Percentiles rank a stretch among this genome's conserved stretches.
Conservation (phyloP, 495 filamentous ascomycete species). For the Xylaria palmicola region DNA sequence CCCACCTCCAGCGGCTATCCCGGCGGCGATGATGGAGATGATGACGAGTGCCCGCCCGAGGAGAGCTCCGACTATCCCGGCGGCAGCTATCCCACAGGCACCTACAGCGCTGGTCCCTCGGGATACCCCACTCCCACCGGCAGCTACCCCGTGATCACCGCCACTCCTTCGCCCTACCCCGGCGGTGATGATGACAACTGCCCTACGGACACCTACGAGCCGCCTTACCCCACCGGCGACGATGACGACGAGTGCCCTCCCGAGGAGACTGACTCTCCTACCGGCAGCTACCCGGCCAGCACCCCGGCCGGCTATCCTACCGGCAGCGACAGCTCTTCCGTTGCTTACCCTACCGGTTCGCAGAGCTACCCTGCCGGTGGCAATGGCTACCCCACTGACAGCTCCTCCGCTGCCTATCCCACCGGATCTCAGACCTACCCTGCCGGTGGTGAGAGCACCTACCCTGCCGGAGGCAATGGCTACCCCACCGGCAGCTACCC, state of each 20-base stretch:
- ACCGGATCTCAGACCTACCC: neutral
- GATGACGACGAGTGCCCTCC: slow-evolving; percentile 6
- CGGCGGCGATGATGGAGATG: neutral
- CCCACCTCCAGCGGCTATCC: neutral
- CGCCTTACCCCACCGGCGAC: too few species aligned
- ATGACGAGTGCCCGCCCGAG: neutral
- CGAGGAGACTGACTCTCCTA: slow-evolving; percentile 2
- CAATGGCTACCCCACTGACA: too few species aligned
- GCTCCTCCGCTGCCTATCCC: too few species aligned
- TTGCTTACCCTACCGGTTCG: too few species aligned
- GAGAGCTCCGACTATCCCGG: neutral
- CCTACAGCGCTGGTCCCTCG: slow-evolving; percentile 12
- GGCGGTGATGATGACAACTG: slow-evolving; percentile 3
- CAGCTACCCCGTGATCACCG: slow-evolving; percentile 13
- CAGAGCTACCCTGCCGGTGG: too few species aligned
- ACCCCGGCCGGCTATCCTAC: slow-evolving; percentile 16
- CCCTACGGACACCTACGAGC: neutral
- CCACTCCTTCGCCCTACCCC: slow-evolving; percentile 10
- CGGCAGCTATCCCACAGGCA: neutral
- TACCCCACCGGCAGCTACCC: too few species aligned
- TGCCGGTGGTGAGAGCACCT: neutral
- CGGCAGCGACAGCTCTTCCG: too few species aligned
- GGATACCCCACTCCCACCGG: slow-evolving; percentile 15
- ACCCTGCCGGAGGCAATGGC: too few species aligned
- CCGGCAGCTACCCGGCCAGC: slow-evolving; percentile 4